Conservation (phyloP, 331 rosid genomes). For the Malus hybrid region DNA sequence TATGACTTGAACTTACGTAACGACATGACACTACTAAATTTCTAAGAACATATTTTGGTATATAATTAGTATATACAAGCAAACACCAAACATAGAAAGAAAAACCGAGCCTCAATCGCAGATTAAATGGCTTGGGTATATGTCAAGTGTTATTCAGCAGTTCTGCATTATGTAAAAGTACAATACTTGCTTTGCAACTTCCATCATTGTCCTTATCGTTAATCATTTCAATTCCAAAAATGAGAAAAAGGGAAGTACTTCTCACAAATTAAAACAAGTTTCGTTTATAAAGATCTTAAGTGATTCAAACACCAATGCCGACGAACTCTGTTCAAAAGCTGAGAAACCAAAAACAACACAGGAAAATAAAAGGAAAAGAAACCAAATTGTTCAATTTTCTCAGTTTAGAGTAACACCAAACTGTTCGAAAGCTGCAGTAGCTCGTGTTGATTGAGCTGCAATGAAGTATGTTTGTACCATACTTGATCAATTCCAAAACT, state of each 20-base stretch:
- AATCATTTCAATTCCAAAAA: background rate
- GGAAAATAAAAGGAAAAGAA: background rate
- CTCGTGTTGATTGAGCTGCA: background rate
- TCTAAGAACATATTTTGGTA: background rate
- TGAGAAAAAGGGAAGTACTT: background rate
- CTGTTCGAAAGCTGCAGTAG: background rate
- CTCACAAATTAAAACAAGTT: background rate
- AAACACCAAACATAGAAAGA: background rate
- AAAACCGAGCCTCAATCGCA: background rate
- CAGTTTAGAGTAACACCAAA: no score
- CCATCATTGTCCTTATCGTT: no score
- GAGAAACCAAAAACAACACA: background rate
- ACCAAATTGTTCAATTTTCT: background rate
- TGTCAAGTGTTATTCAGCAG: background rate
- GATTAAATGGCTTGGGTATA: background rate
- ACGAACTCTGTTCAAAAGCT: background rate
- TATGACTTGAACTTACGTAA: background rate
- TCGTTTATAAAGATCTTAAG: background rate
- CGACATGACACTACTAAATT: background rate
- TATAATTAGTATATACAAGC: background rate
- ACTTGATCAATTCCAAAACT: no score
- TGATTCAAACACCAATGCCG: background rate
- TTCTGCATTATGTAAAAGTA: background rate
- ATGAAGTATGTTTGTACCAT: background rate
- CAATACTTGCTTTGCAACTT: background rate